Evolutionary conservation across 495 filamentous ascomycete genomes (phyloP).

Genomic region (Jackrogersella minutella): DNA sequence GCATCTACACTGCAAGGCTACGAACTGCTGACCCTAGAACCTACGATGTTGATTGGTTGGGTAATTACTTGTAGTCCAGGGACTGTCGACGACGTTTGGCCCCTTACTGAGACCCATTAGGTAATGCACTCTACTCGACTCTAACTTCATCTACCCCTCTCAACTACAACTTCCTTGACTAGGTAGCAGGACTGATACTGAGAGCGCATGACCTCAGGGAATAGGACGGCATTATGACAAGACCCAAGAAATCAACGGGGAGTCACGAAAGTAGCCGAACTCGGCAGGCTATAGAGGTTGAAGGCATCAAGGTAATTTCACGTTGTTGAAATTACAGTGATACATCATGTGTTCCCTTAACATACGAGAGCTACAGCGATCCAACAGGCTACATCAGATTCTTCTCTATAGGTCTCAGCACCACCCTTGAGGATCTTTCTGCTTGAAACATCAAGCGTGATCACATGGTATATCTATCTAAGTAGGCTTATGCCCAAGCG

Average conservation of each 20-base stretch:
- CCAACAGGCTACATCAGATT: not conserved
- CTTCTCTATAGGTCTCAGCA: not conserved
- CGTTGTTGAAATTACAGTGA: too few relatives aligned
- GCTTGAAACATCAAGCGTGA: not conserved
- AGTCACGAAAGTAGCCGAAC: not conserved
- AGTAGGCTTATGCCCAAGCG: not conserved
- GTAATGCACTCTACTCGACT: not conserved
- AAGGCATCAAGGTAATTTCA: not conserved
- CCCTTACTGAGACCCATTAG: not conserved
- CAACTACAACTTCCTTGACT: not conserved
- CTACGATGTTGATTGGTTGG: not conserved
- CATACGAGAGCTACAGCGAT: not conserved
- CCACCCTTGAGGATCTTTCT: not conserved
- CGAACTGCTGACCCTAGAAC: not conserved
- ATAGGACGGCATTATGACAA: not conserved
- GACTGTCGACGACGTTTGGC: not conserved
- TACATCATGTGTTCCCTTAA: not conserved
- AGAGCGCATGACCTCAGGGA: not conserved
- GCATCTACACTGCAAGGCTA: conserved; percentile 1
- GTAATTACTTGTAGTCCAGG: not conserved
- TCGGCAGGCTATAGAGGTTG: not conserved
- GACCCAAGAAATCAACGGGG: not conserved
- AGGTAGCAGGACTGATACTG: not conserved
- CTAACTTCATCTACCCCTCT: conserved; percentile 4
- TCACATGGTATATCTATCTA: not conserved